Conservation (phyloP, 129 eudicot genomes). For the carrot (Daucus carota) region DH1_v3.0 NC_030382.2:34581501-34582000, state of each 20-base stretch:
- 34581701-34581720: no score
- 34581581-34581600: conserved; percentile 23
- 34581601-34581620: conserved; percentile 20
- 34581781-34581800: background rate
- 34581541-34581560: conserved; percentile 23
- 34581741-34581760: background rate
- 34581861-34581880: background rate
- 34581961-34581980: background rate
- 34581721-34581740: background rate
- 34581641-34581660: conserved; percentile 29
- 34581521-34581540: conserved; percentile 27
- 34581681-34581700: background rate
- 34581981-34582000: background rate
- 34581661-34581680: conserved; percentile 8
- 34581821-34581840: background rate
- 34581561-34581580: conserved; percentile 33
- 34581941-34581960: background rate
- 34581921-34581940: background rate
- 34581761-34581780: background rate
- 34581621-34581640: conserved; percentile 22
- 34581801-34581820: background rate
- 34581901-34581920: background rate
- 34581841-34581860: background rate
- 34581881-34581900: background rate
- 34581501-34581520: conserved; percentile 25